Evolutionary conservation across 1,139 yeast genomes (phyloP).

Genomic region (Komagataea norvegica): DNA sequence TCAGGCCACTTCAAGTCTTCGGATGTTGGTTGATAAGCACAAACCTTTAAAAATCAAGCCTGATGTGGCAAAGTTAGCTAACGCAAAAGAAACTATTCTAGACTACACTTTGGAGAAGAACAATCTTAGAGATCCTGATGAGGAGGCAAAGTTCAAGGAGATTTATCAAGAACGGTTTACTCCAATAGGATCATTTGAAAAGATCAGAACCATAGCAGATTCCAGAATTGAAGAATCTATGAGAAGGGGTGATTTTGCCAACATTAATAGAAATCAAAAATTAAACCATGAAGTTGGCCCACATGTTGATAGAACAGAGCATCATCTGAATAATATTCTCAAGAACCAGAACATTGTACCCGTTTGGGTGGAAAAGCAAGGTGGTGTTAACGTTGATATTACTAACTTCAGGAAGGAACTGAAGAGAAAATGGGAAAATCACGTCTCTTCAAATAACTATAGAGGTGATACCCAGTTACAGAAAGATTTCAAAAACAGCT

Average conservation of each 20-base stretch:
- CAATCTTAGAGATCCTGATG: slow-evolving; percentile 26
- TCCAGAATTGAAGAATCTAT: slow-evolving; percentile 70
- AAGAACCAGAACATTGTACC: slow-evolving; percentile 76
- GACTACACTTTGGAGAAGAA: slow-evolving; percentile 53
- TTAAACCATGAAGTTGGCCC: slow-evolving; percentile 41
- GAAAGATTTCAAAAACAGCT: slow-evolving; percentile 17
- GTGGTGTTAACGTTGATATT: slow-evolving; percentile 47
- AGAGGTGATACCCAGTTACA: slow-evolving; percentile 15
- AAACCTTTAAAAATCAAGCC: slow-evolving; percentile 37
- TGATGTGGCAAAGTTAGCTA: slow-evolving; percentile 35
- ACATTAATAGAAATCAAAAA: slow-evolving; percentile 63
- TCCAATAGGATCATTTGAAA: slow-evolving; percentile 41
- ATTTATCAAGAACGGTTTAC: slow-evolving; percentile 58
- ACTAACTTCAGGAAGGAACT: slow-evolving; percentile 41
- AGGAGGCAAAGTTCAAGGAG: slow-evolving; percentile 55
- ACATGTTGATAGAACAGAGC: slow-evolving; percentile 55
- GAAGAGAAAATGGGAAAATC: slow-evolving; percentile 37
- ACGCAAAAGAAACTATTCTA: slow-evolving; percentile 61
- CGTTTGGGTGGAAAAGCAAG: slow-evolving; percentile 85
- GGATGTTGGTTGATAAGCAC: slow-evolving; percentile 64
- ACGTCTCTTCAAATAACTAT: slow-evolving; percentile 21
- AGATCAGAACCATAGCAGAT: slow-evolving; percentile 64
- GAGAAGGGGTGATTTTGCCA: slow-evolving; percentile 63
- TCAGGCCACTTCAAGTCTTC: slow-evolving; percentile 43
- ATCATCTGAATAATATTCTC: slow-evolving; percentile 66